Base-by-base conservation (phyloP, 192 early-diverging fungal genomes). In the Coemansia sp. region DNA sequence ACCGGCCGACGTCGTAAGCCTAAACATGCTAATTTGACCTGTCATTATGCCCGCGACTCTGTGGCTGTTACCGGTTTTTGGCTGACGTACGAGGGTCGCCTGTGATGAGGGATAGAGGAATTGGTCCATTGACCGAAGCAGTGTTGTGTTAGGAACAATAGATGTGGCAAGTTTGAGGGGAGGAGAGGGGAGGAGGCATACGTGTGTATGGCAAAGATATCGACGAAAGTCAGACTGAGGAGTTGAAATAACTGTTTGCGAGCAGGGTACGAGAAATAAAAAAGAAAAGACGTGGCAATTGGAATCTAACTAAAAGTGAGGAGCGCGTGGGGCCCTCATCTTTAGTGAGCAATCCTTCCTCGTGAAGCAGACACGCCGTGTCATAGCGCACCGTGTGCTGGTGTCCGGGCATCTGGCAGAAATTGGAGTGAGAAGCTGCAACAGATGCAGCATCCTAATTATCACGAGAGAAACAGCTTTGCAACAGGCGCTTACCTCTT, bases 1-100 rank as follows among this genome's bases (percentile, higher is more conserved):
- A 46, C 80, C 80, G 19, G 72, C 59, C 62, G 80, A 82, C 7
- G 68, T 71, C 4, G 80, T 76, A 58, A 82, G 57, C 72, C 69
- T 82, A 66, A 82, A 77, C 25, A 77, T 50, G 58, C 72, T 57
- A 19, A 82, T 77, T 17, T 77, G 68, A 5, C 66, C 31, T 66
- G 37, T 41, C 17, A 68, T 38, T 75, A 69, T 77, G 27, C 23
- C 34, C 29, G 63, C 5, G n/a, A 53, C 34, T 14, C 32, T 59
- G 12, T 59, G 17, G 17, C 55, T 60, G 62, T 53, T 65, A 62
- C 46, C 63, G 39, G 62, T 17, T 45, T 72, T 76, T 57, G 71
- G 67, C 32, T 68, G 63, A 44, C 79, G 69, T 8, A 64, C 45
- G 41, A 68, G 66, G 42, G 39, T 60, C 7, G 61, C 63, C 58